phyloP scores from a whole-genome alignment of 2,329 filamentous ascomycete species.

The Aspergillus tanneri region DNA sequence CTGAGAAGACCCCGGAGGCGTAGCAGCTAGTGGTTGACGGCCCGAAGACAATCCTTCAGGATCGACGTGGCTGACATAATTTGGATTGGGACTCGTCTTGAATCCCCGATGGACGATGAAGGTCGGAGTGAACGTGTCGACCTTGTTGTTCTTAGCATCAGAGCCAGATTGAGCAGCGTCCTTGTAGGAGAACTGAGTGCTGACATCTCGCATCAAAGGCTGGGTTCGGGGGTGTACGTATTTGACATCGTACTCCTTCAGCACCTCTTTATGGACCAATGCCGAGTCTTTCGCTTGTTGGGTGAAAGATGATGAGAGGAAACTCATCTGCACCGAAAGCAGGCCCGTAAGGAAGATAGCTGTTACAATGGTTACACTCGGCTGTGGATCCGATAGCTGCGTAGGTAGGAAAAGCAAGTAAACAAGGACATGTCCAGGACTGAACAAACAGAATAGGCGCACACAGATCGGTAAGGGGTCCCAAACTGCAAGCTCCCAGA shows the following conservation, averaged over 20 bases:
- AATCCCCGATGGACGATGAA: slow-evolving; percentile 72
- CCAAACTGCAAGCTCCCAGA: slow-evolving; percentile 95
- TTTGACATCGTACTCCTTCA: slow-evolving; percentile 95
- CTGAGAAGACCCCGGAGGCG: slow-evolving; percentile 42
- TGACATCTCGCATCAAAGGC: slow-evolving; percentile 72
- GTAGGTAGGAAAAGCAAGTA: slow-evolving; percentile 88
- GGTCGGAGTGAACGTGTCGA: slow-evolving; percentile 63
- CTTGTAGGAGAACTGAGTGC: slow-evolving; percentile 67
- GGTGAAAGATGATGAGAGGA: slow-evolving; percentile 70
- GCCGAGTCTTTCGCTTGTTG: slow-evolving; percentile 83
- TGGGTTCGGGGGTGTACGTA: slow-evolving; percentile 90
- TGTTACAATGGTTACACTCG: slow-evolving; percentile 82
- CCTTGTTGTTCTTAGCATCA: slow-evolving; percentile 50
- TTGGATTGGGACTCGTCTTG: slow-evolving; percentile 77
- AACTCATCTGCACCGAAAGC: slow-evolving; percentile 72
- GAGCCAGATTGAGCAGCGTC: slow-evolving; percentile 38
- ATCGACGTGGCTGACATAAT: slow-evolving; percentile 71
- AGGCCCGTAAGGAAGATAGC: slow-evolving; percentile 73
- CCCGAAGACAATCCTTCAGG: slow-evolving; percentile 55
- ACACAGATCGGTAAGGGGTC: slow-evolving; percentile 84
- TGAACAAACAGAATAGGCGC: slow-evolving; percentile 84
- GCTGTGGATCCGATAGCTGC: slow-evolving; percentile 69
- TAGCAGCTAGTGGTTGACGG: slow-evolving; percentile 43
- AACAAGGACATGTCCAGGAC: slow-evolving; percentile 85
- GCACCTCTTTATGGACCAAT: slow-evolving; percentile 84